A percentile compares a stretch with the other conserved stretches of the same genome.
Conservation (phyloP, 192 early-diverging fungal genomes). For the Spizellomyces sp. region DNA sequence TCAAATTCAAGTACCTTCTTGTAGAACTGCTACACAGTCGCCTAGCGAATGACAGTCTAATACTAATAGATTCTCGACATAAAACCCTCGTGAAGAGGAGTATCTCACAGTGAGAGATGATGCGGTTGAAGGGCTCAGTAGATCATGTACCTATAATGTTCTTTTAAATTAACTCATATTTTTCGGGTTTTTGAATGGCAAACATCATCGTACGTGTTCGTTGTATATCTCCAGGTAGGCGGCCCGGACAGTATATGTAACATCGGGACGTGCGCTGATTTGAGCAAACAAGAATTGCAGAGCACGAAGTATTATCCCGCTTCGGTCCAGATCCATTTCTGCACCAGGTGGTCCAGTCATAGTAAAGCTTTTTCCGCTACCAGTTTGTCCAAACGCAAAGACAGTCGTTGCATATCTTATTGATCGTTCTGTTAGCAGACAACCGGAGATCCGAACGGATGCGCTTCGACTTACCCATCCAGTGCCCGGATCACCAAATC, state of each 20-base stretch:
- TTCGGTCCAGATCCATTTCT: slow-evolving; percentile 15
- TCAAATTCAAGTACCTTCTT: slow-evolving; percentile 45
- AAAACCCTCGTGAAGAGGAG: slow-evolving; percentile 48
- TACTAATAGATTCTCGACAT: slow-evolving; percentile 56
- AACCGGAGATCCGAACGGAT: background rate
- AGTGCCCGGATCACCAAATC: slow-evolving; percentile 46
- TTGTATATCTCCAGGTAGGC: slow-evolving; percentile 63
- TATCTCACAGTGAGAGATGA: slow-evolving; percentile 48
- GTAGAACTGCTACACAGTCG: slow-evolving; percentile 56
- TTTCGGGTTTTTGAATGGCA: background rate
- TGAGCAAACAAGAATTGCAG: slow-evolving; percentile 44
- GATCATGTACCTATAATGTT: slow-evolving; percentile 46
- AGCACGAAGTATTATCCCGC: slow-evolving; percentile 51
- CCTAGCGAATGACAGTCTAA: slow-evolving; percentile 54
- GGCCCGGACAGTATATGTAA: slow-evolving; percentile 26
- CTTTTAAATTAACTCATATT: background rate
- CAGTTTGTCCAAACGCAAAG: slow-evolving; percentile 64
- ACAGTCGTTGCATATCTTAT: slow-evolving; percentile 52
- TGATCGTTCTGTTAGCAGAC: background rate
- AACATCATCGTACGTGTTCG: slow-evolving; percentile 42
- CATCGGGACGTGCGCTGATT: slow-evolving; percentile 17
- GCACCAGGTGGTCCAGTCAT: slow-evolving; percentile 50
- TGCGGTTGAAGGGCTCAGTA: slow-evolving; percentile 41
- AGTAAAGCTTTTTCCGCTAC: slow-evolving; percentile 60
- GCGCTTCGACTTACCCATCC: slow-evolving; percentile 39